Percentiles rank a stretch among this genome's conserved stretches.
These are phyloP conservation scores for Skeletonema costatum DNA, from an alignment of 108 stramenopile genomes.

Conservation along the genomic window DNA sequence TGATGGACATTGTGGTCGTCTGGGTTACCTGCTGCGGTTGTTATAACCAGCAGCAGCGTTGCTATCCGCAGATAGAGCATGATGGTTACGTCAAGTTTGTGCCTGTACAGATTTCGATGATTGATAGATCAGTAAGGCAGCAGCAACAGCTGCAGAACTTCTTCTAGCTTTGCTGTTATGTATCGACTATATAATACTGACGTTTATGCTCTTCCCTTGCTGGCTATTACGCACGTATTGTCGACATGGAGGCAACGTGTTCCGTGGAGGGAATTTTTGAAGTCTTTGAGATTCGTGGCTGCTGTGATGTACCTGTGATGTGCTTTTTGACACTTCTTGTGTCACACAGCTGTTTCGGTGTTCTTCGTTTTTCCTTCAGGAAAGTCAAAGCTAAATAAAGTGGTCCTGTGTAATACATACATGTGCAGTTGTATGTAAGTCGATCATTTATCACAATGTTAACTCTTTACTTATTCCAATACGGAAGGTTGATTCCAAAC, in stretches of 20 bases:
- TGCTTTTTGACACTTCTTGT: background rate
- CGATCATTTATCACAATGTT: background rate
- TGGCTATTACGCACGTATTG: background rate
- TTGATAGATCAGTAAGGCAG: background rate
- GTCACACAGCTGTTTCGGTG: background rate
- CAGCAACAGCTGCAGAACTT: background rate
- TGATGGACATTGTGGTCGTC: background rate
- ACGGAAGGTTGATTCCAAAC: constrained; percentile 81
- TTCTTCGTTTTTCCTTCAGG: background rate
- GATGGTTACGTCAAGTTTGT: background rate
- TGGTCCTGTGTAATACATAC: too few relatives aligned
- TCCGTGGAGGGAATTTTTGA: background rate
- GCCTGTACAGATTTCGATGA: background rate
- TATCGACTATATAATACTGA: too few relatives aligned
- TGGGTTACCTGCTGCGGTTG: background rate
- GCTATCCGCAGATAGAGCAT: background rate
- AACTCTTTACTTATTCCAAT: constrained; percentile 52
- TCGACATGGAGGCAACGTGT: background rate
- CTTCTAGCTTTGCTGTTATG: too few relatives aligned
- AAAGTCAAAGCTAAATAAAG: too few relatives aligned
- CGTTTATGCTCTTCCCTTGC: background rate
- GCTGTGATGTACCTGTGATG: background rate
- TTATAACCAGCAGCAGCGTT: background rate
- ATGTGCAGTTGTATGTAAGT: too few relatives aligned
- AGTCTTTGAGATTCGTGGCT: background rate